These are phyloP conservation scores for Wickerhamomyces rabaulensis DNA, from an alignment of 805 yeast species.

Conservation along the genomic window DNA sequence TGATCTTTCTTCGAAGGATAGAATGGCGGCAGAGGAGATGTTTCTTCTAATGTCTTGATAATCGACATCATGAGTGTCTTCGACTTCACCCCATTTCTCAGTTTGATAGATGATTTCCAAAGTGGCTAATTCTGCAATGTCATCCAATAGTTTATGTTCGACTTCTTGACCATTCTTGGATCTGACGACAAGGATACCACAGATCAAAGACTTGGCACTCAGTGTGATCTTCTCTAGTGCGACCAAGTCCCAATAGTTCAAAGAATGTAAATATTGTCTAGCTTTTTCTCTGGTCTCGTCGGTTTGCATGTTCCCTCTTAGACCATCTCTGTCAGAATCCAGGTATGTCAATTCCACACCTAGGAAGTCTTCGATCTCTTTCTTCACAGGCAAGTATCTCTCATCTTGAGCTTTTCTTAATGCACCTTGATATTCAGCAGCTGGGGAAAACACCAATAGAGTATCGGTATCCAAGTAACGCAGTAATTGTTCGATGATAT, in stretches of 20 bases:
- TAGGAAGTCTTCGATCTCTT: slow-evolving; percentile 57
- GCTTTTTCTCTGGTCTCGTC: slow-evolving; percentile 57
- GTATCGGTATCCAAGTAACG: slow-evolving; percentile 95
- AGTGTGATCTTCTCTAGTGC: slow-evolving; percentile 89
- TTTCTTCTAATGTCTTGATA: slow-evolving; percentile 82
- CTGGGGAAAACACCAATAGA: slow-evolving; percentile 78
- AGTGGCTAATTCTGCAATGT: slow-evolving; percentile 70
- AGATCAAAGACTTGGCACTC: slow-evolving; percentile 78
- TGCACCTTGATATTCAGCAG: slow-evolving; percentile 74
- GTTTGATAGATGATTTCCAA: slow-evolving; percentile 84
- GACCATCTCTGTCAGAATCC: slow-evolving; percentile 78
- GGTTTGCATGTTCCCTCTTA: slow-evolving; percentile 75
- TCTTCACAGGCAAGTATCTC: slow-evolving; percentile 68
- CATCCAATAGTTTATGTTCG: slow-evolving; percentile 46
- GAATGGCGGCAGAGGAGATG: slow-evolving; percentile 70
- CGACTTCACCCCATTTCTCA: slow-evolving; percentile 95
- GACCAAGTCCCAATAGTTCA: slow-evolving; percentile 74
- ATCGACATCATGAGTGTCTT: slow-evolving; percentile 98
- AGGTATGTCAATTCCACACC: slow-evolving; percentile 43
- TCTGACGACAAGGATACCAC: slow-evolving; percentile 67
- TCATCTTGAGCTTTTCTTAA: slow-evolving; percentile 78
- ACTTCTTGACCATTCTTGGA: slow-evolving; percentile 47
- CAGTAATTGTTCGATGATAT: slow-evolving; percentile 55
- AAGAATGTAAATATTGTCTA: slow-evolving; percentile 51
- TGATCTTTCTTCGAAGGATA: slow-evolving; percentile 31